Evolutionary conservation across 164 flowering plant genomes (phyloP).

Genomic region (Stephania yunnanensis): DNA sequence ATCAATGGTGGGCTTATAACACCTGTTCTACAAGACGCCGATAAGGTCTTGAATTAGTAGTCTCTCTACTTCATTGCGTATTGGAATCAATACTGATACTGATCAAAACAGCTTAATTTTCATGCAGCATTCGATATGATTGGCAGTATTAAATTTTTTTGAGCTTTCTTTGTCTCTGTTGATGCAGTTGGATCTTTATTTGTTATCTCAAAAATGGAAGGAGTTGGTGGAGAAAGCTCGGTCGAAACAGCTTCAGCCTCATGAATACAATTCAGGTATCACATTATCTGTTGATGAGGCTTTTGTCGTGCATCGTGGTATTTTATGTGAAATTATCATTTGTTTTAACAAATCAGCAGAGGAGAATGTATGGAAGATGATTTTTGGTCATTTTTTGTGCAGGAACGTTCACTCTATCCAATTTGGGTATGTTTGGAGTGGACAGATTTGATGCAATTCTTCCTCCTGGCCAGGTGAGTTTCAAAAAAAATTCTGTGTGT

Average conservation of each 20-base stretch:
- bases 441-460: conserved; percentile 97
- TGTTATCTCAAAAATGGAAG: conserved; percentile 82
- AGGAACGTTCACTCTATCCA: conserved; percentile 94
- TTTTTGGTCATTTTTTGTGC: conserved; percentile 8
- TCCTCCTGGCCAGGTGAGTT: conserved; percentile 92
- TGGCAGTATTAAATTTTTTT: background rate
- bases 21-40: conserved; percentile 93
- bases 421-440: conserved; percentile 98
- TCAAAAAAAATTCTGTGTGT: background rate
- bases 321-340: background rate
- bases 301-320: background rate
- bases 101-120: conserved; percentile 1
- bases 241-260: conserved; percentile 81
- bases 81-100: background rate
- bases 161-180: conserved; percentile 1
- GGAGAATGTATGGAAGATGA: background rate
- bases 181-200: conserved; percentile 72
- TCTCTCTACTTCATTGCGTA: background rate
- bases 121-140: background rate
- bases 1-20: conserved; percentile 90
- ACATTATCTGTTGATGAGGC: background rate
- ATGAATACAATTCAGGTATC: conserved; percentile 84
- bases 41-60: conserved; percentile 45
- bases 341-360: background rate
- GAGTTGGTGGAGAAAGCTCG: conserved; percentile 82